phyloP scores from a whole-genome alignment of 164 flowering plant species.

The Dillenia turbinata region DNA sequence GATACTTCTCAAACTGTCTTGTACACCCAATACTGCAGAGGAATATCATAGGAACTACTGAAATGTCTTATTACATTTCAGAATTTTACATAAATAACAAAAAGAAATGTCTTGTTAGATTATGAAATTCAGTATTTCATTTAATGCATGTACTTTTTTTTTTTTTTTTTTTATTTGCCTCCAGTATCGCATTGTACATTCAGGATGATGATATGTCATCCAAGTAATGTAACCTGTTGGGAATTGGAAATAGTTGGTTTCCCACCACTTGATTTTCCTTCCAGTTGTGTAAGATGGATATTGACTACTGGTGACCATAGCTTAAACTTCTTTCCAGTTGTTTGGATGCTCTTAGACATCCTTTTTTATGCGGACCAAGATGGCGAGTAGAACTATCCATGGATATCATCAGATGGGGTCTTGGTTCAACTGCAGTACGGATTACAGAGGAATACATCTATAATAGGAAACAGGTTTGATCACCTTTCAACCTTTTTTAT shows the following conservation, averaged over 20 bases:
- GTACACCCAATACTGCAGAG: no score
- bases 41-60: background rate
- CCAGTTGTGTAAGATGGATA: no score
- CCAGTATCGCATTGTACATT: no score
- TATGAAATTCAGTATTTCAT: background rate
- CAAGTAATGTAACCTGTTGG: no score
- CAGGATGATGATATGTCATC: no score
- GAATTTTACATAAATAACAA: no score
- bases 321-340: conserved; percentile 45
- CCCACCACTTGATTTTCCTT: background rate
- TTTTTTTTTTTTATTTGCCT: background rate
- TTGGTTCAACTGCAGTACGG: conserved; percentile 90
- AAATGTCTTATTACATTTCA: no score
- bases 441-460: conserved; percentile 97
- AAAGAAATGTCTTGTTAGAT: no score
- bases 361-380: conserved; percentile 95
- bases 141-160: background rate
- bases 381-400: conserved; percentile 88
- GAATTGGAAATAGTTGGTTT: background rate
- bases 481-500: background rate
- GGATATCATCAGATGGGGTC: conserved; percentile 90
- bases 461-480: conserved; percentile 65
- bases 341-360: conserved; percentile 90
- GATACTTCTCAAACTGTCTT: no score
- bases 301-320: background rate